These are phyloP conservation scores for Elsinoe batatas DNA, from an alignment of 2,329 filamentous ascomycete species.

Conservation along the genomic window DNA sequence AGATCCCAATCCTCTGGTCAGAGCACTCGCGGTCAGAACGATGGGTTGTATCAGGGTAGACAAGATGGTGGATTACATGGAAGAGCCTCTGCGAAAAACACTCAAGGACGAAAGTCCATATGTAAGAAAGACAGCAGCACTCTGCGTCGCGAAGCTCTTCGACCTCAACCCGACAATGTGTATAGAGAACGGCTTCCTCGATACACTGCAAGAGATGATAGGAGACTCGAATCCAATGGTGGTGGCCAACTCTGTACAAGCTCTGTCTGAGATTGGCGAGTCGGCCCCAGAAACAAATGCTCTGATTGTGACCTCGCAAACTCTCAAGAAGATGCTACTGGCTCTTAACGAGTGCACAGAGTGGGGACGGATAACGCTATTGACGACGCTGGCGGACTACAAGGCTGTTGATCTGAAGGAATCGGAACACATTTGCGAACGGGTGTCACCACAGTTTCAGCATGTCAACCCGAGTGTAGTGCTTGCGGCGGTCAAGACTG, in stretches of 20 bases:
- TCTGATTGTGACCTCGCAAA: constrained; percentile 68
- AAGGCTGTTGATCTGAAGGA: constrained; percentile 82
- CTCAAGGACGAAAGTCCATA: constrained; percentile 95
- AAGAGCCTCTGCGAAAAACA: constrained; percentile 92
- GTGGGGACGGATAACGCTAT: constrained; percentile 91
- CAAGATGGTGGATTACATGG: constrained; percentile 99
- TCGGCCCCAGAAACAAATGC: constrained; percentile 84
- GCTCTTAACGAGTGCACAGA: constrained; percentile 97
- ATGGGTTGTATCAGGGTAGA: constrained; percentile 98
- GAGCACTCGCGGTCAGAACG: constrained; percentile 89
- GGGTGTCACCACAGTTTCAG: constrained; percentile 93
- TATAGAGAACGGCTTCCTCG: constrained; percentile 91
- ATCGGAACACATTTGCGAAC: constrained; percentile 94
- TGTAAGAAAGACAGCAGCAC: constrained; percentile 93
- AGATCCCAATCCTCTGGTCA: constrained; percentile 91
- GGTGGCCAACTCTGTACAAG: constrained; percentile 92
- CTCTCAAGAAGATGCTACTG: constrained; percentile 90
- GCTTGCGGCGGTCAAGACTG: constrained; percentile 91
- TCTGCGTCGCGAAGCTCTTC: constrained; percentile 96
- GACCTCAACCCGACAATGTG: constrained; percentile 88
- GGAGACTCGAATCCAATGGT: constrained; percentile 98
- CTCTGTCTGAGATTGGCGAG: constrained; percentile 83
- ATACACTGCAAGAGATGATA: constrained; percentile 88
- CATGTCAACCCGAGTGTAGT: constrained; percentile 97
- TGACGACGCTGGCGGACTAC: constrained; percentile 84